Base-by-base conservation (phyloP, 352 stramenopile species). In the Phytophthora fragariae region DNA sequence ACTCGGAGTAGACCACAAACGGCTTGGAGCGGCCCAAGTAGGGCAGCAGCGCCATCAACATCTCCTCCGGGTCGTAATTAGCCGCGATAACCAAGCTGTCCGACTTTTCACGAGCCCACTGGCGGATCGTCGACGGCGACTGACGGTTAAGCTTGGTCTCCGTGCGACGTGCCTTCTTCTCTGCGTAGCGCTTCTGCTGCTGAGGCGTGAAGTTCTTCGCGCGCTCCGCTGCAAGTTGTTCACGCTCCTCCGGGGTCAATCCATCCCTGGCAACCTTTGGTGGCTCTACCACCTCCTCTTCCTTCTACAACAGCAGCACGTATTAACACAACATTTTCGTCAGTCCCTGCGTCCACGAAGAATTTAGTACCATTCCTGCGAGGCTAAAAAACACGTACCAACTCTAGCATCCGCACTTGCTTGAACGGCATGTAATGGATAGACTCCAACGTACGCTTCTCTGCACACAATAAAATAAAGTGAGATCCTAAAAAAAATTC, bases 1-100 rank as follows among this genome's bases (percentile, higher is more conserved):
- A 98, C 83, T 99, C 96, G 39, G 85, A 97, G 83, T 97, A 99
- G 19, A 99, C 82, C n/a, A 98, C 95, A 79, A 99, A 99, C 2
- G 96, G 94, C 62, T 95, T 97, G 5, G 92, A 98, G 19, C 88
- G 86, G 27, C 82, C 88, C 31, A 99, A 81, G 69, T 96, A 98
- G 24, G 92, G 92, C 50, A 99, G 72, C 54, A 99, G 65, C 37
- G 83, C 77, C n/a, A 97, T 76, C 7, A 99, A 73, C 41, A 95
- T 79, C 35, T 75, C 77, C 66, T 94, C 90, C 7, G 96, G 93
- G 73, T 99, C 92, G 79, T 97, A 98, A 65, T 95, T 88, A 14
- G 84, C 86, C 17, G 92, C 94, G 56, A 99, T 94, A 57, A 99
- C 85, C 37, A 99, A 74, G 46, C 83, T 89, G 65, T 97, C 89